Base-by-base conservation (phyloP, 1,284 basidiomycete species). In the Trichosporon faecale region DNA sequence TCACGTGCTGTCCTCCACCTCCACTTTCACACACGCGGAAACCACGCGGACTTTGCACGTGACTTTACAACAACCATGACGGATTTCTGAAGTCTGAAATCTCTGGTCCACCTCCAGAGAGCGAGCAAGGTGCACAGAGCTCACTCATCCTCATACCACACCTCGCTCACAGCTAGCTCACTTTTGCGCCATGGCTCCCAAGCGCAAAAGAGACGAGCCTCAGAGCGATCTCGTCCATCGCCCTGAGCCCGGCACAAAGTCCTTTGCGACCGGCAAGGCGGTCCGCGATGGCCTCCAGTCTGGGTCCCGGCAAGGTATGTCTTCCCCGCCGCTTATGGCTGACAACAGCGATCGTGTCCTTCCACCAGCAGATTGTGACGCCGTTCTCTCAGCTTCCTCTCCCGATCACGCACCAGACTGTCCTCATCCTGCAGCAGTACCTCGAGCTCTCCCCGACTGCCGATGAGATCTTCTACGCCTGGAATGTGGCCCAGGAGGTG, bases 371-470 rank as follows among this genome's bases (percentile, higher is more conserved):
- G 72, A 80, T 85, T 23, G 71, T 77, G 55, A 80, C 82, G 9
- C 76, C 79, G 2, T 68, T 77, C 67, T 83, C 83, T 6, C 37
- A 74, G 7, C 75, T 81, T 2, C 80, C 82, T 0, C 71, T 85
- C 1, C 61, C 81, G 1, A 81, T 84, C 68, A 77, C 76, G 5
- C 79, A 85, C 68, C 76, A 80, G 0, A 78, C 79, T 2, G 79
- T 84, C n/a, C 73, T 81, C 25, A 77, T 85, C 57, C 72, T 82
- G 1, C 82, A 84, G 70, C 81, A 85, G 66, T 85, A 84, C 70
- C 76, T 84, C 27, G 80, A 82, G 57, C 71, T 77, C 16, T 83
- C 81, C 5, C 82, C 84, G 1, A 78, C 76, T 2, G 77, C 76
- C 8, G 81, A 82, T 16, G 84, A 85, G 70, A 75, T 85, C 65